Conservation (phyloP, 2,329 filamentous ascomycete genomes). For the Cladophialophora exuberans region DNA sequence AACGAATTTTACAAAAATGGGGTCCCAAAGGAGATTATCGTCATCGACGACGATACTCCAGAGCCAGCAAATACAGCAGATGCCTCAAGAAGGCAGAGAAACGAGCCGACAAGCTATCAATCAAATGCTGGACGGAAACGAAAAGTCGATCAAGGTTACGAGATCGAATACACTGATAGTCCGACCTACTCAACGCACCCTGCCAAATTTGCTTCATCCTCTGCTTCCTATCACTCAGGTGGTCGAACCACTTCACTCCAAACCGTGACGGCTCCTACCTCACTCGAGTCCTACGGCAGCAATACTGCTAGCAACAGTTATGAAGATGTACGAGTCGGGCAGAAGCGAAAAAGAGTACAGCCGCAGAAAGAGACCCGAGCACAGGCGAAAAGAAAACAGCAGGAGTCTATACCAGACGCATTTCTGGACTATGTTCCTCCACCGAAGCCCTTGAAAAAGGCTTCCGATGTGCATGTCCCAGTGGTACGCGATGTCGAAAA, state of each 20-base stretch:
- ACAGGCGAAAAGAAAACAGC: constrained; percentile 74
- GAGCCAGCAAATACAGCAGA: constrained; percentile 42
- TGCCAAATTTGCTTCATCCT: constrained; percentile 68
- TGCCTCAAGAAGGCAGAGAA: constrained; percentile 31
- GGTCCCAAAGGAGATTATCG: constrained; percentile 80
- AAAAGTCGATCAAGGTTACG: constrained; percentile 71
- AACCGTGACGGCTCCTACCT: constrained; percentile 82
- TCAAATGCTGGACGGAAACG: constrained; percentile 61
- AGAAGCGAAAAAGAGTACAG: constrained; percentile 81
- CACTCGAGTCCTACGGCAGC: constrained; percentile 68
- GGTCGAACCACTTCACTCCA: constrained; percentile 82
- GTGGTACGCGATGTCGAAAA: constrained; percentile 53
- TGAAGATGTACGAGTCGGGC: constrained; percentile 70
- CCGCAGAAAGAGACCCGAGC: constrained; percentile 80
- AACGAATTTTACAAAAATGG: constrained; percentile 80
- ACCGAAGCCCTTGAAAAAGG: constrained; percentile 86
- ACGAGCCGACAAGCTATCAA: constrained; percentile 20
- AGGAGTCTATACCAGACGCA: constrained; percentile 70
- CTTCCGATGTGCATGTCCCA: constrained; percentile 71
- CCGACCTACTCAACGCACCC: constrained; percentile 74
- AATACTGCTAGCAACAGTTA: constrained; percentile 59
- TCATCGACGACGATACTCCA: constrained; percentile 75
- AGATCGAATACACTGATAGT: constrained; percentile 72
- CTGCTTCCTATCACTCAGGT: constrained; percentile 72
- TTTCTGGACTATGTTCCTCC: constrained; percentile 83